phyloP scores from a whole-genome alignment of 1,284 basidiomycete genomes.

The Anthracocystis panici-leucophaei region DNA sequence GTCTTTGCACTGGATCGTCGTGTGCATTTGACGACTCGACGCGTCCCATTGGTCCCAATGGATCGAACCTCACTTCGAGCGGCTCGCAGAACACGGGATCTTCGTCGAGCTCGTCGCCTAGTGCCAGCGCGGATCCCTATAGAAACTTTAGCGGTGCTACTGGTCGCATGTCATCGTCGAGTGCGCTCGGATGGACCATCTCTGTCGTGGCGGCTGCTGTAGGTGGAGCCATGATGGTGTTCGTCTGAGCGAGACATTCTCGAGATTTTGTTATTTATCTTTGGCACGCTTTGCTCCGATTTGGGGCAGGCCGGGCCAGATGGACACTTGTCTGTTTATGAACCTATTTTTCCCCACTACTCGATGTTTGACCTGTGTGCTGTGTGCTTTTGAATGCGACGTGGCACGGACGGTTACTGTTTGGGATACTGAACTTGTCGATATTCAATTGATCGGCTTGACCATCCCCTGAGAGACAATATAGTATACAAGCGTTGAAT shows the following conservation, averaged over 20 bases:
- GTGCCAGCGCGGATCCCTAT: slow-evolving; percentile 39
- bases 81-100: slow-evolving; percentile 36
- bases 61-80: slow-evolving; percentile 43
- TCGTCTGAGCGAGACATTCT: slow-evolving; percentile 14
- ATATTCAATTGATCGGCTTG: slow-evolving; percentile 62
- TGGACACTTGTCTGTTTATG: neutral
- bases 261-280: neutral
- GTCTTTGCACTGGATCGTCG: slow-evolving; percentile 50
- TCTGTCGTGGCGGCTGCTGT: slow-evolving; percentile 18
- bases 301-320: no score
- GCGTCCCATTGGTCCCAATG: slow-evolving; percentile 59
- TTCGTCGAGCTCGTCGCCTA: slow-evolving; percentile 13
- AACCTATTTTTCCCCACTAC: no score
- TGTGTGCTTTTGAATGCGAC: neutral
- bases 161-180: slow-evolving; percentile 1
- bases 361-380: neutral
- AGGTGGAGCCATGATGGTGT: slow-evolving; percentile 30
- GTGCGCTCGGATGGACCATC: slow-evolving; percentile 24
- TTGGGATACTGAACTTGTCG: no score
- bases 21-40: slow-evolving; percentile 59
- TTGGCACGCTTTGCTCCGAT: neutral
- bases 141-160: slow-evolving; percentile 35
- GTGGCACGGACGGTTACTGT: neutral
- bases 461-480: slow-evolving; percentile 62
- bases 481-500: slow-evolving; percentile 67